Base-by-base conservation (phyloP, 2,329 filamentous ascomycete genomes). In the Claviceps humidiphila region DNA sequence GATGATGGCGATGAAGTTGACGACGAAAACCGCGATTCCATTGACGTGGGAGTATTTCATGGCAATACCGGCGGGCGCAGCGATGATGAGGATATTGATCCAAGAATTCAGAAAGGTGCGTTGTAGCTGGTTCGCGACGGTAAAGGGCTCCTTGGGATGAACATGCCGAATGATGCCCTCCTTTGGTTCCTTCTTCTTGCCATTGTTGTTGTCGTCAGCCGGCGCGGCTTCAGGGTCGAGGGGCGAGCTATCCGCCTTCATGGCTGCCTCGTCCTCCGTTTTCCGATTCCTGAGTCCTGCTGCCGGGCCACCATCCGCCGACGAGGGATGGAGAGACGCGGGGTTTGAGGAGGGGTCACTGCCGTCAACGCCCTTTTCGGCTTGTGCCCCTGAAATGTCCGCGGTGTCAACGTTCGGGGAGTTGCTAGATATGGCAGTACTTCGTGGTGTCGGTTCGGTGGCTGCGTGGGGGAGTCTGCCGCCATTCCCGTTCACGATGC, bases 1-100 rank as follows among this genome's bases (percentile, higher is more conserved):
- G 54, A 96, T 84, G 59, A 96, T 95, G 55, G 90, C 91, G 57
- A 96, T 78, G 62, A 96, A 96, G 71, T 96, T 96, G 68, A 96
- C 78, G 52, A 90, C 80, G 62, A 96, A 96, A 47, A 93, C 74
- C 37, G 75, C 77, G 53, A 85, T 74, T 3, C 75, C 72, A 61
- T 77, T 73, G 50, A 85, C 70, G 4, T 62, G 58, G 17, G 81
- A 69, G 62, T 84, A 89, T 60, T 87, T 80, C 50, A 91, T 66
- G 2, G 78, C 85, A 60, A 95, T 88, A 54, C 90, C 90, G 38
- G 82, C 78, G 0, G 90, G 90, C 0, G 87, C 89, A 22, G 84
- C 81, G 16, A 95, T 50, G 22, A 95, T 72, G 26, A 96, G 71
- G 24, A 95, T 63, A 63, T 96, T 96, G 70, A 95, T 85, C 81